A percentile compares a stretch with the other conserved stretches of the same genome.
phyloP scores from a whole-genome alignment of 2,329 filamentous ascomycete species.

The Tolypocladium inflatum region DNA sequence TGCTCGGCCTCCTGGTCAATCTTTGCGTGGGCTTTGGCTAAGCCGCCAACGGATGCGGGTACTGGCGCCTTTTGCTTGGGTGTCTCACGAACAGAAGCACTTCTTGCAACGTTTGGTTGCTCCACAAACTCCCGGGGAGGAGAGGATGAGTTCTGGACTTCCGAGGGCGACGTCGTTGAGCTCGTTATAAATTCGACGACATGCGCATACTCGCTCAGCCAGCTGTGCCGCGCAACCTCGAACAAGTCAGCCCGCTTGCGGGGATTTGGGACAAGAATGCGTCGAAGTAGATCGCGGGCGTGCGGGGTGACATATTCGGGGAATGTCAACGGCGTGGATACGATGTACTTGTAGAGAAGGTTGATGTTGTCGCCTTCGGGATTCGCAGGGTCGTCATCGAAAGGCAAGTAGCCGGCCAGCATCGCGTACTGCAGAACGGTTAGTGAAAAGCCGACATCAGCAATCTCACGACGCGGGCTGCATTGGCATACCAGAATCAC shows the following conservation, averaged over 20 bases:
- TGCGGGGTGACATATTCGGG: conserved; percentile 98
- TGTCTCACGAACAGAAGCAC: conserved; percentile 84
- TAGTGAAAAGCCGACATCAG: neutral
- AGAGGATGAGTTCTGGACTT: conserved; percentile 74
- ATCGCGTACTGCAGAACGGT: conserved; percentile 73
- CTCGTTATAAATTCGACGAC: conserved; percentile 96
- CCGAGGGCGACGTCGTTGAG: conserved; percentile 76
- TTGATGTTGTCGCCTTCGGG: conserved; percentile 99
- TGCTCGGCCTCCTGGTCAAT: conserved; percentile 57
- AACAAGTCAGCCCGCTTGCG: conserved; percentile 92
- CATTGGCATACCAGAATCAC: conserved; percentile 75
- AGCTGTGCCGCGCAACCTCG: conserved; percentile 94
- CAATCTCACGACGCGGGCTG: neutral
- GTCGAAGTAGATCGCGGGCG: conserved; percentile 80
- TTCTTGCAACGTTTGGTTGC: conserved; percentile 60
- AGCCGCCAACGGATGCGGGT: conserved; percentile 46
- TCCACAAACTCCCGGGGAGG: conserved; percentile 46
- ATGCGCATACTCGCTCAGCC: conserved; percentile 94
- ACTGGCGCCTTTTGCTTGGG: conserved; percentile 54
- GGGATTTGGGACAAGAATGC: conserved; percentile 92
- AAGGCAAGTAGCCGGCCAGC: conserved; percentile 93
- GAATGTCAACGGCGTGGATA: conserved; percentile 92
- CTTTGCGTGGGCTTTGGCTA: conserved; percentile 65
- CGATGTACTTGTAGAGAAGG: conserved; percentile 97
- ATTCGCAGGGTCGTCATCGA: conserved; percentile 96